Evolutionary conservation across 345 rosid species (phyloP), one percentile per base, ranked within the genome.

Genomic region (Trapa bicornis): DNA sequence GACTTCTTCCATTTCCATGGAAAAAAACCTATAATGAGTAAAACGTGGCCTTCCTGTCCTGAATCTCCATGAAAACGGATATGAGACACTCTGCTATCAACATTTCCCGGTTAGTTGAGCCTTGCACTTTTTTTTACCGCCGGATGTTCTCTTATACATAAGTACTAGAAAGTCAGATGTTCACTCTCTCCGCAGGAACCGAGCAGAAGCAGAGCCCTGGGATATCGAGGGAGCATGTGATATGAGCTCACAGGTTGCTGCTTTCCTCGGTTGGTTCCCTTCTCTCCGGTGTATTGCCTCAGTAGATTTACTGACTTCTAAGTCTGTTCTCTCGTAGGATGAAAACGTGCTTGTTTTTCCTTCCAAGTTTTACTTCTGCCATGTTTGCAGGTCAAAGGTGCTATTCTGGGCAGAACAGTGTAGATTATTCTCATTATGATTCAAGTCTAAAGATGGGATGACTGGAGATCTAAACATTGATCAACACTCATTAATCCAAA

Each of bases 401-500:
- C 35, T 58, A 6, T 22, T 35, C 6, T 6, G 11, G 16, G 11
- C 62, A 1, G 33, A 22, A 57, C 29, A 22, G 29, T 22, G 3
- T 10, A 0, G 36, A 11, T 14, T 13, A 1, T 2, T 54, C 53
- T 11, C 37, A 63, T 35, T 29, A 53, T 41, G 4, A 41, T 41
- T 41, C 7, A 4, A 41, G 7, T 41, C 7, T 8, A 41, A 41
- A 41, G 43, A 3, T 41, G 29, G 29, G 63, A 37, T 72, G 42
- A 65, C 22, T 72, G 69, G 68, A 52, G 48, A 35, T 37, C 48
- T 33, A 2, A 6, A 67, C 17, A 33, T 38, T 53, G 48, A 13
- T 1, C 17, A 36, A 35, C 48, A 41, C 43, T 8, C 63, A 12
- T 29, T 10, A 22, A 65, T 43, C 38, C 65, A 61, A 75, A 90